phyloP scores from a whole-genome alignment of 768 basidiomycete genomes.

The Mycena kentingensis region DNA sequence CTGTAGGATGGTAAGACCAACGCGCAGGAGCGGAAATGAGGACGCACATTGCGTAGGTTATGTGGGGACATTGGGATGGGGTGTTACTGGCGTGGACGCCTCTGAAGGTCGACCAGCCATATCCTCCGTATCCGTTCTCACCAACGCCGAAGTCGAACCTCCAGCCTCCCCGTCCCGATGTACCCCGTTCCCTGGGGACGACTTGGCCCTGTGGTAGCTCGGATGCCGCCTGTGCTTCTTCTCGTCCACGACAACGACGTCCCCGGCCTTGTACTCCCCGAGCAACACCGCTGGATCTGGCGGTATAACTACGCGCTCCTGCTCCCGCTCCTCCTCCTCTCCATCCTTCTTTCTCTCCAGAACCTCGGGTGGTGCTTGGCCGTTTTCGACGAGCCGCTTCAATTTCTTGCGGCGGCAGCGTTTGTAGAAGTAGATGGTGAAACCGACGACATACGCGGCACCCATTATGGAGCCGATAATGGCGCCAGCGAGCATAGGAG shows the following conservation, averaged over 20 bases:
- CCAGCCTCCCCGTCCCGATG: slow-evolving; percentile 6
- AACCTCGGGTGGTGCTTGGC: slow-evolving; percentile 45
- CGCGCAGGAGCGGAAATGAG: too few relatives aligned
- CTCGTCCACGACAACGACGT: slow-evolving; percentile 26
- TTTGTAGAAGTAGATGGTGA: slow-evolving; percentile 59
- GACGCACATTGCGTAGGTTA: too few relatives aligned
- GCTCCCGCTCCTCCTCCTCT: too few relatives aligned
- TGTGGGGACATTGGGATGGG: too few relatives aligned
- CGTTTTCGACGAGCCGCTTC: slow-evolving; percentile 46
- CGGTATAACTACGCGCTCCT: slow-evolving; percentile 57
- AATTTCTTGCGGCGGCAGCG: slow-evolving; percentile 49
- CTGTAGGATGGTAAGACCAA: neutral
- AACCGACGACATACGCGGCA: slow-evolving; percentile 56
- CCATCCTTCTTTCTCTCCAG: slow-evolving; percentile 40
- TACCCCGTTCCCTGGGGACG: neutral
- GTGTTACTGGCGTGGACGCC: neutral
- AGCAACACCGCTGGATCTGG: slow-evolving; percentile 69
- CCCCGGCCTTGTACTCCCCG: slow-evolving; percentile 47
- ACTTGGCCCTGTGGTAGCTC: slow-evolving; percentile 19
- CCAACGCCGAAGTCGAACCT: slow-evolving; percentile 17
- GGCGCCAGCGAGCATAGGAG: slow-evolving; percentile 62
- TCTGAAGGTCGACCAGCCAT: too few relatives aligned
- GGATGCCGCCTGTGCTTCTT: slow-evolving; percentile 9
- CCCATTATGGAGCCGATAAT: slow-evolving; percentile 56
- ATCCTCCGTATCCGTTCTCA: slow-evolving; percentile 10